Evolutionary conservation across 2,329 filamentous ascomycete species (phyloP), one percentile per base, ranked within the genome.

Genomic region (Mariannaea sp.): DNA sequence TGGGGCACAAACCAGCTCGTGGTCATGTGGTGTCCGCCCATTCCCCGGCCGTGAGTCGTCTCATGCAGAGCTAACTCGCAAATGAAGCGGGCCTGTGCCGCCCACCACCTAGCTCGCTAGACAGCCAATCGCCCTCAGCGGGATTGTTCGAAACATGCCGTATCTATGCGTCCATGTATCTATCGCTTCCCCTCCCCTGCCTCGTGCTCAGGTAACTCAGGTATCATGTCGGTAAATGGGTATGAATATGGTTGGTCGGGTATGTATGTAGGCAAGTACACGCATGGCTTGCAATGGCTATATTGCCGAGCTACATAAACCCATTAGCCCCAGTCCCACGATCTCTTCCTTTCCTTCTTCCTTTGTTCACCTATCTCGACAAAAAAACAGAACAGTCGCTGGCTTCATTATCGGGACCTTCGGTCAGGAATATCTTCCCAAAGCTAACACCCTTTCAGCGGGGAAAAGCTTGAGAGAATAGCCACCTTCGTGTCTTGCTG

Each of bases 401-500:
- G 59, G 53, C 59, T 51, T 57, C 55, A 61, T 57, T 57, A 50
- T 61, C 54, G 60, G 48, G 52, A 58, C 54, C 50, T 54, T 56
- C 43, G 32, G 51, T 62, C 52, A 65, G 62, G 55, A 62, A 54
- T 39, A 51, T 62, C 63, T 65, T 49, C 61, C 50, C 61, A 50
- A 60, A 54, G 56, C 41, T 32, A 53, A 47, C 36, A 56, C 59
- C 57, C 51, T 54, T 36, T 44, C 47, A 29, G 29, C 5, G 46
- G 55, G 58, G 61, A 48, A n/a, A 30, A 55, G 59, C 61, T 60
- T 54, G 49, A 62, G 62, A 66, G 61, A 65, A 61, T 39, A 59
- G 51, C 63, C 56, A 60, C 49, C 55, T 63, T 49, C 30, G 49
- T 52, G 63, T 63, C 58, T 65, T 66, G 59, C 58, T 61, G 50